Evolutionary conservation across 148 eudicot genomes (phyloP).

Genomic region (Pharnaceum exiguum): DNA sequence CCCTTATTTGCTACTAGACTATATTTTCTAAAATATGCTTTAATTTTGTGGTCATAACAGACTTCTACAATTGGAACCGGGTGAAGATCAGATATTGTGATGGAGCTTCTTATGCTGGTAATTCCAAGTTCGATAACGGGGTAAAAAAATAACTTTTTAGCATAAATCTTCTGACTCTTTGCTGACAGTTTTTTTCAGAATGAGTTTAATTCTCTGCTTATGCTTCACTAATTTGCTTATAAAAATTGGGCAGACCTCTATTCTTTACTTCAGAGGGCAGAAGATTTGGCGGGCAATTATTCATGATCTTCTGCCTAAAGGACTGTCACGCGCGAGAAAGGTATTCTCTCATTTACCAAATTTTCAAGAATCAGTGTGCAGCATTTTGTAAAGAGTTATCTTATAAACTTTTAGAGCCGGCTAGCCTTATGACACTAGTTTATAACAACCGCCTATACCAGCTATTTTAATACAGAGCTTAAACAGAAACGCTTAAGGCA

Average conservation of each 20-base stretch:
- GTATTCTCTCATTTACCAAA: conserved; percentile 23
- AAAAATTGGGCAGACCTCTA: conserved; percentile 51
- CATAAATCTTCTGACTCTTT: not conserved
- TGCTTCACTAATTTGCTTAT: conserved; percentile 7
- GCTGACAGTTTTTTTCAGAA: not conserved
- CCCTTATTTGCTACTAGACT: no score
- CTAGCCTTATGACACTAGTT: no score
- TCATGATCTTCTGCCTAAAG: conserved; percentile 86
- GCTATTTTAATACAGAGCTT: no score
- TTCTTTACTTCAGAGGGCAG: conserved; percentile 90
- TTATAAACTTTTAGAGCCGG: not conserved
- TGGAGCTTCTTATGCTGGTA: conserved; percentile 93
- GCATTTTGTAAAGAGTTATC: not conserved
- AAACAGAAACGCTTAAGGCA: no score
- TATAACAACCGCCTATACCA: no score
- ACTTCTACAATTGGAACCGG: conserved; percentile 98
- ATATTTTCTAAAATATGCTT: not conserved
- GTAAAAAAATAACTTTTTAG: conserved; percentile 32
- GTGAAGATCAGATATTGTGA: conserved; percentile 94
- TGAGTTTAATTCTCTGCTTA: not conserved
- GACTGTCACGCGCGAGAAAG: conserved; percentile 62
- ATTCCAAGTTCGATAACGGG: conserved; percentile 67
- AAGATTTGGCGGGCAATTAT: conserved; percentile 85
- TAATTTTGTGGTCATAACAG: conserved; percentile 27
- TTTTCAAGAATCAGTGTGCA: not conserved